Evolutionary conservation across 495 filamentous ascomycete species (phyloP), one percentile per base, ranked within the genome.

Genomic region (Aspergillus leporis): DNA sequence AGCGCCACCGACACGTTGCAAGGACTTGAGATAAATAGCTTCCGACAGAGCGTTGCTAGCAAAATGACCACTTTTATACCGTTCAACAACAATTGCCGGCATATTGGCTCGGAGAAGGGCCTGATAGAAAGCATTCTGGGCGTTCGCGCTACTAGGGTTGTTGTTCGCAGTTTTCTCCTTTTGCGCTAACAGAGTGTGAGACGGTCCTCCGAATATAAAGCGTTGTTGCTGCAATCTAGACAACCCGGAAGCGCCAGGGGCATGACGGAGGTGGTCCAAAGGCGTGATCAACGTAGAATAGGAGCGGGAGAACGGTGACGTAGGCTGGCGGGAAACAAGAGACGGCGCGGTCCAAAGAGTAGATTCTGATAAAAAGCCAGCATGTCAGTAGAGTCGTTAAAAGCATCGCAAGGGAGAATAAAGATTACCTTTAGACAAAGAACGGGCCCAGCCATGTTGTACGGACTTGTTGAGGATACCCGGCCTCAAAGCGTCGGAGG

Each of bases 91-190:
- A 51, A 98, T 96, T 7, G 90, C 87, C 6, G 94, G 90, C 87
- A 97, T 92, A 66, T 95, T 91, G 12, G 92, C 92, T 62, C 85
- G 87, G 22, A 97, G 77, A n/a, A 98, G 84, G 34, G 91, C 87
- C 66, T 91, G 86, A 72, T 98, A 98, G 70, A 98, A 97, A 21
- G 90, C 86, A 73, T 91, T 92, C 73, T 98, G 94, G 16, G 91
- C 87, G 25, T 85, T 88, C 14, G 91, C 84, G 72, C 89, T 97
- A 61, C 80, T 85, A 3, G 94, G 90, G 63, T 96, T 93, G 75
- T 90, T 89, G 71, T 97, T 98, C 36, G 94, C 95, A 23, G 88
- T 86, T 68, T 90, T 88, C 74, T 98, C 94, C 62, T 87, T 84
- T 61, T 88, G 86, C 21, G 85, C 86, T 9, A 91, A 74, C 13